Base-by-base conservation (phyloP, 2,329 filamentous ascomycete genomes). In the Pyricularia pennisetigena region DNA sequence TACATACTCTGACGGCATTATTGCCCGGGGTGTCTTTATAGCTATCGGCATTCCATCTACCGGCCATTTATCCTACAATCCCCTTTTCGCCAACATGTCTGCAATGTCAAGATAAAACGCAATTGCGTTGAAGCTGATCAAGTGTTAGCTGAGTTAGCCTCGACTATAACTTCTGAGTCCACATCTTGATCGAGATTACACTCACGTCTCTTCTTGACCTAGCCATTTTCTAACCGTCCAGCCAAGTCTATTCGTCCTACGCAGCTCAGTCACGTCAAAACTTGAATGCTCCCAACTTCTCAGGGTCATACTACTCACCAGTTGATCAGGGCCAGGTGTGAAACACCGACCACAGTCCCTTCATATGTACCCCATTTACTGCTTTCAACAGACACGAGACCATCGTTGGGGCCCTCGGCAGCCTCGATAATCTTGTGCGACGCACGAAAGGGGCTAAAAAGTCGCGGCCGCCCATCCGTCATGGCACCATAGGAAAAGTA, bases 51-150 rank as follows among this genome's bases (percentile, higher is more conserved):
- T n/a, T n/a, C 41, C 20, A n/a, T 54, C 20, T n/a, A 24, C 26
- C 10, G 30, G 4, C 1, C 2, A 5, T 12, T 20, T 66, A 12
- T 20, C 30, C 63, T 67, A 67, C 29, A 63, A 64, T 12, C 86
- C 88, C 74, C 92, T 88, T 72, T 88, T 89, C 2, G 90, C 88
- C 66, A 92, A 78, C 89, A 91, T 92, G 73, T 91, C 85, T 12
- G 83, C 84, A 73, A 90, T 86, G 69, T 84, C 86, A 2, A 90
- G 80, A 72, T 90, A 90, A 72, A 90, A 89, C 0, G 88, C 88
- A 69, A 90, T 82, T 2, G 88, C 88, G 73, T 90, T 90, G 72
- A 90, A 90, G 20, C 83, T 87, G 67, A 62, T n/a, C 24, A n/a
- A 5, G 24, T 4, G 30, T 41, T 16, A 1, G 14, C 28, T 14